Evolutionary conservation across 1,284 basidiomycete species (phyloP).

Genomic region (Apiotrichum laibachii): DNA sequence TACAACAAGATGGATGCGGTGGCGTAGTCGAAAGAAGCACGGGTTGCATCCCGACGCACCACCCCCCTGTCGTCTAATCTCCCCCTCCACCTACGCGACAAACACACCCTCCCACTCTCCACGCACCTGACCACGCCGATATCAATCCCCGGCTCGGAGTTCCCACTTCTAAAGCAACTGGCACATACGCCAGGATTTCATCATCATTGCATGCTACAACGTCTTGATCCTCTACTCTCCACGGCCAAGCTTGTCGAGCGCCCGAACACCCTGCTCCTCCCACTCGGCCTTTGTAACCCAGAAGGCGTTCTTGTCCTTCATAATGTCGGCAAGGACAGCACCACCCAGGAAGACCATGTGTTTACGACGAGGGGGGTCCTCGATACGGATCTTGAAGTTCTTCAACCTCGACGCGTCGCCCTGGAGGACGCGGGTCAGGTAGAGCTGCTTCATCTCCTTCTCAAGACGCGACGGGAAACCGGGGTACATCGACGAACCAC

Average conservation of each 20-base stretch:
- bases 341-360: conserved; percentile 99
- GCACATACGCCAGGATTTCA: not conserved
- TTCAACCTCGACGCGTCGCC: conserved; percentile 83
- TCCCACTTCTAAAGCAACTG: no score
- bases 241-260: conserved; percentile 72
- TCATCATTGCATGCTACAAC: conserved; percentile 16
- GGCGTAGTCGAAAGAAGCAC: no score
- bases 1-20: no score
- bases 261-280: conserved; percentile 78
- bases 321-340: conserved; percentile 93
- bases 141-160: no score
- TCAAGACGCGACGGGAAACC: conserved; percentile 93
- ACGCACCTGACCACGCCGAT: no score
- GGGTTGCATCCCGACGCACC: no score
- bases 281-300: conserved; percentile 93
- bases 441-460: conserved; percentile 99
- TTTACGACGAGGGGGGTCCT: conserved; percentile 95
- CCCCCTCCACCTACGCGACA: no score
- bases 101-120: no score
- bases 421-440: conserved; percentile 81
- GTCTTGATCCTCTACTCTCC: conserved; percentile 41
- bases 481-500: conserved; percentile 98
- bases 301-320: conserved; percentile 92
- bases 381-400: conserved; percentile 99
- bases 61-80: no score